Percentiles rank a stretch among this genome's conserved stretches.
phyloP scores from a whole-genome alignment of 2,329 filamentous ascomycete species.

The Calonectria honghensis region DNA sequence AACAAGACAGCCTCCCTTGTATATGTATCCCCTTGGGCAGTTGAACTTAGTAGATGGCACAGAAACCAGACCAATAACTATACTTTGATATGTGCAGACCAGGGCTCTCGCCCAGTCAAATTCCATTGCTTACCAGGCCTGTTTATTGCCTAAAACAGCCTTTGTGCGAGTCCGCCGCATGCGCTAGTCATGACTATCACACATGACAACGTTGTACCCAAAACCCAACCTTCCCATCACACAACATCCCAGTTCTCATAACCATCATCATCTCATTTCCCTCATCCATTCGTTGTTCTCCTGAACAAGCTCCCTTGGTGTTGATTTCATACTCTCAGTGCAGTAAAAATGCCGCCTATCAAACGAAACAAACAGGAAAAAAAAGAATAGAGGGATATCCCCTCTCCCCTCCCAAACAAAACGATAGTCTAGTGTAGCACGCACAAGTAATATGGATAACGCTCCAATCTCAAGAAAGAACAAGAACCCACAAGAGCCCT shows the following conservation, averaged over 20 bases:
- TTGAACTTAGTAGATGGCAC: not conserved
- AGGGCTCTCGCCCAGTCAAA: constrained; percentile 12
- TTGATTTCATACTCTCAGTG: constrained; percentile 28
- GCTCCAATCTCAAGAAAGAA: constrained; percentile 43
- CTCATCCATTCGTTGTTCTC: constrained; percentile 39
- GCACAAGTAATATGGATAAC: constrained; percentile 42
- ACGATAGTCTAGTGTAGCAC: constrained; percentile 51
- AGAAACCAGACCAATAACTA: constrained; percentile 1
- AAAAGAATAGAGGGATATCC: constrained; percentile 35
- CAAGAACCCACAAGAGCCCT: constrained; percentile 38
- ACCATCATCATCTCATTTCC: constrained; percentile 48
- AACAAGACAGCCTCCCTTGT: constrained; percentile 17
- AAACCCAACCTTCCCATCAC: constrained; percentile 39
- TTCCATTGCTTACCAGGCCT: constrained; percentile 6
- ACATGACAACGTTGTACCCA: constrained; percentile 26
- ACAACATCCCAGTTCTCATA: constrained; percentile 34
- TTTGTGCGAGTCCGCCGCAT: constrained; percentile 30
- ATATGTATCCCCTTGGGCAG: not conserved
- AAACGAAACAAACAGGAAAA: constrained; percentile 38
- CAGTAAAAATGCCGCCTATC: constrained; percentile 49
- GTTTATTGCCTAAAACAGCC: constrained; percentile 39
- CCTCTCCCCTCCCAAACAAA: not conserved
- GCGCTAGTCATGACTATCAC: constrained; percentile 31
- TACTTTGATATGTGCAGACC: constrained; percentile 25
- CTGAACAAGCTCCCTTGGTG: constrained; percentile 19